Base-by-base conservation (phyloP, 73 alveolate species). In the Tetrahymena thermophila region DNA sequence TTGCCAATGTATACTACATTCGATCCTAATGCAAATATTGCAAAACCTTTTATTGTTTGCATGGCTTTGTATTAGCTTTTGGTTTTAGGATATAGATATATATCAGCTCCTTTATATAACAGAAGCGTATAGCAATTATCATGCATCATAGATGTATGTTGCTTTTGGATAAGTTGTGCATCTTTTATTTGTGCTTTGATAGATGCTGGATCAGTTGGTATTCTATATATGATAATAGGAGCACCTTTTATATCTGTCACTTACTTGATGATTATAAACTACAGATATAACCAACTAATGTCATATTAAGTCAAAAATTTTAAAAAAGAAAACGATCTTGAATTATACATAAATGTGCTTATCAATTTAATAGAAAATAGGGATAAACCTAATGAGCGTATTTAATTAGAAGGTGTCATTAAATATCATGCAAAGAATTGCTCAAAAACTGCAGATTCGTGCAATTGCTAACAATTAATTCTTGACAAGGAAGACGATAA, bases 351-450 rank as follows among this genome's bases (percentile, higher is more conserved):
- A n/a, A 93, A 94, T 43, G 95, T 56, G 42, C 93, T 95, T 0
- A 94, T 95, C 35, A 94, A 93, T 58, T 85, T 95, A 55, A 95
- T 95, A 50, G 97, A 95, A 83, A 93, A 95, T 83, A 94, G 97
- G 31, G 97, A 95, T 35, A 37, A 44, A 21, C 95, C 93, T 15
- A 50, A 95, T 34, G 89, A 13, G 28, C 93, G 96, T 56, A 95
- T 95, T n/a, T 34, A 55, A 19, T 83, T 95, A 40, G 97, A 95
- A 44, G 97, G 97, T 56, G 96, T 95, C 16, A 34, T 95, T 21
- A 93, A 95, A 84, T 93, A 84, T 28, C 97, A 95, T 93, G 44
- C 94, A 11, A 95, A 95, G 23, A 93, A 95, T 37, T 95, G 97
- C 42, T 43, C 85, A 15, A 95, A 95, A 89, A 35, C 93, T 19